phyloP scores from a whole-genome alignment of 495 filamentous ascomycete species.

The Penicillium herquei region DNA sequence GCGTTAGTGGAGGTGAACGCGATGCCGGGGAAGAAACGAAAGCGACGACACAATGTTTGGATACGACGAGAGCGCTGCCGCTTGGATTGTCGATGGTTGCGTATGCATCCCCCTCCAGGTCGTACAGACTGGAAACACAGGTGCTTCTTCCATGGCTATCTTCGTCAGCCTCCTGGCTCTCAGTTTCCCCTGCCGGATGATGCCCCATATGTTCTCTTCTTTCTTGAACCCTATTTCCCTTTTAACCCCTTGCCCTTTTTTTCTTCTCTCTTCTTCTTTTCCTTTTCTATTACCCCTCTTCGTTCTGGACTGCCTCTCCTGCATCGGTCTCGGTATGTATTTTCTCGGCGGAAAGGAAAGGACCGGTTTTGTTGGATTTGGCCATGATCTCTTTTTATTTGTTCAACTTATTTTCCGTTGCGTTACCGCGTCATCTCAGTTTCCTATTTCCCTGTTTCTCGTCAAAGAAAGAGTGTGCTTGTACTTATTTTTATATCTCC shows the following conservation, averaged over 20 bases:
- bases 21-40: slow-evolving; percentile 29
- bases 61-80: slow-evolving; percentile 22
- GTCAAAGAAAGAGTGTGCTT: slow-evolving; percentile 25
- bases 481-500: slow-evolving; percentile 33
- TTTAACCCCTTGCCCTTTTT: slow-evolving; percentile 19
- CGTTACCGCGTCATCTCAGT: slow-evolving; percentile 25
- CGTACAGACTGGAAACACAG: neutral
- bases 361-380: slow-evolving; percentile 33
- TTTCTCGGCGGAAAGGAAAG: slow-evolving; percentile 33
- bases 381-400: slow-evolving; percentile 30
- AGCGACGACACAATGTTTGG: slow-evolving; percentile 32
- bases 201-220: slow-evolving; percentile 32
- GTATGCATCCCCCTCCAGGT: neutral
- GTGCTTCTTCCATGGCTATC: slow-evolving; percentile 7
- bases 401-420: slow-evolving; percentile 28
- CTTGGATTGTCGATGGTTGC: slow-evolving; percentile 14
- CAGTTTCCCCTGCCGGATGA: slow-evolving; percentile 17
- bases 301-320: slow-evolving; percentile 29
- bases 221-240: slow-evolving; percentile 16
- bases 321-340: slow-evolving; percentile 41
- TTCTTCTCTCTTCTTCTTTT: slow-evolving; percentile 17
- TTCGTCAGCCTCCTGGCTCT: slow-evolving; percentile 10
- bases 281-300: slow-evolving; percentile 24
- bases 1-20: slow-evolving; percentile 24
- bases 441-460: slow-evolving; percentile 23